Evolutionary conservation across 441 rosid species (phyloP).

Genomic region (Gossypium laxum): DNA sequence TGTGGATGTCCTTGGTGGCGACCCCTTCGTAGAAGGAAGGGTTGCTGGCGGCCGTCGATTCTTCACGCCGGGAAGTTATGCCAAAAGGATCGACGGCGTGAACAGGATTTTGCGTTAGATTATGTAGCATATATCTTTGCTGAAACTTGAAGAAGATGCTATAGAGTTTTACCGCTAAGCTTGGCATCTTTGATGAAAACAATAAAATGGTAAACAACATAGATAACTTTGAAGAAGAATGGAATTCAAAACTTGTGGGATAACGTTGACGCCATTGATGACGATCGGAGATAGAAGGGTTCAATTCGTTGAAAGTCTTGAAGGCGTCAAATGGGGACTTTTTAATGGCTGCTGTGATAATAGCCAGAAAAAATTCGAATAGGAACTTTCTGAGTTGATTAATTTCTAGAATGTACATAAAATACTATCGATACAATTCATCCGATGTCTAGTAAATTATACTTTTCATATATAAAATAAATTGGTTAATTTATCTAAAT

Average conservation of each 20-base stretch:
- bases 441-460: too few species aligned
- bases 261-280: slow-evolving; percentile 10
- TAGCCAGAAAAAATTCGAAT: background rate
- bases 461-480: too few species aligned
- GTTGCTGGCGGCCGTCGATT: slow-evolving; percentile 35
- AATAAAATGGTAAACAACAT: background rate
- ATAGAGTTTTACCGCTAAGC: slow-evolving; percentile 43
- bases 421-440: too few species aligned
- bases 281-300: background rate
- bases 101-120: slow-evolving; percentile 29
- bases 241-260: slow-evolving; percentile 3
- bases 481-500: too few species aligned
- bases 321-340: background rate
- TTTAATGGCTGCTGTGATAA: background rate
- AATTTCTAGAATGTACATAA: background rate
- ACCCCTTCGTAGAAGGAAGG: slow-evolving; percentile 54
- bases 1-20: slow-evolving; percentile 62
- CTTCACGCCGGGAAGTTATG: slow-evolving; percentile 44
- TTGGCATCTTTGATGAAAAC: slow-evolving; percentile 32
- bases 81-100: slow-evolving; percentile 36
- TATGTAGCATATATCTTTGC: slow-evolving; percentile 39
- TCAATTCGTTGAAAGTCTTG: slow-evolving; percentile 9
- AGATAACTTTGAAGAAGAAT: background rate
- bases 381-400: background rate
- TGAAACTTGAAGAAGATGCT: slow-evolving; percentile 56